Evolutionary conservation across 331 rosid species (phyloP).

Genomic region (Ulmus americana): DNA sequence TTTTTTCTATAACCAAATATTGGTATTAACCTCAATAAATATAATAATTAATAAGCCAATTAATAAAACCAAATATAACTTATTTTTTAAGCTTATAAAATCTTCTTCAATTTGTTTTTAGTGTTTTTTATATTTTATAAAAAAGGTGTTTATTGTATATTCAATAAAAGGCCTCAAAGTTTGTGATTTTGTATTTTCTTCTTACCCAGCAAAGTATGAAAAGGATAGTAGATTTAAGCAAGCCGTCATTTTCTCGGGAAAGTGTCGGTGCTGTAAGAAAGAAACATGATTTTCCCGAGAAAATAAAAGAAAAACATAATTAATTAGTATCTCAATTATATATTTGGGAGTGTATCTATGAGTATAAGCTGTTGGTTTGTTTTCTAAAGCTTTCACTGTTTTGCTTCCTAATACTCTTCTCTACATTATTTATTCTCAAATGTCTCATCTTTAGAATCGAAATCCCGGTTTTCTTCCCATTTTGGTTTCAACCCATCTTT

Average conservation of each 20-base stretch:
- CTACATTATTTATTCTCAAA: conserved; percentile 4
- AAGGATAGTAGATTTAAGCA: conserved; percentile 20
- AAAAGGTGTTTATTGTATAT: no score
- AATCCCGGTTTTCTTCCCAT: conserved; percentile 9
- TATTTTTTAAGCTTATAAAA: no score
- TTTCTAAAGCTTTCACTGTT: conserved; percentile 1
- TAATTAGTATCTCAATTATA: neutral
- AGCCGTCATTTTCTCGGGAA: conserved; percentile 32
- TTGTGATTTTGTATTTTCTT: no score
- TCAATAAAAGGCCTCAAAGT: no score
- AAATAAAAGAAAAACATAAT: neutral
- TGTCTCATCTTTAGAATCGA: conserved; percentile 8
- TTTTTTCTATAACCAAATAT: no score
- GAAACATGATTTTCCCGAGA: neutral
- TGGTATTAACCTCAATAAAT: no score
- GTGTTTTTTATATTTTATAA: no score
- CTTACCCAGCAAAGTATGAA: no score
- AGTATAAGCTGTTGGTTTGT: conserved; percentile 5
- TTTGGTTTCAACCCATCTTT: neutral
- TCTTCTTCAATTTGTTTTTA: no score
- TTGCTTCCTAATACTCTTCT: neutral
- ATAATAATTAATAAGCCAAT: no score
- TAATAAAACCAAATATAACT: no score
- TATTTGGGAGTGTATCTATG: neutral
- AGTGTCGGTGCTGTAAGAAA: conserved; percentile 56